Conservation (phyloP, 495 filamentous ascomycete species). For the Neurospora intermedia region DNA sequence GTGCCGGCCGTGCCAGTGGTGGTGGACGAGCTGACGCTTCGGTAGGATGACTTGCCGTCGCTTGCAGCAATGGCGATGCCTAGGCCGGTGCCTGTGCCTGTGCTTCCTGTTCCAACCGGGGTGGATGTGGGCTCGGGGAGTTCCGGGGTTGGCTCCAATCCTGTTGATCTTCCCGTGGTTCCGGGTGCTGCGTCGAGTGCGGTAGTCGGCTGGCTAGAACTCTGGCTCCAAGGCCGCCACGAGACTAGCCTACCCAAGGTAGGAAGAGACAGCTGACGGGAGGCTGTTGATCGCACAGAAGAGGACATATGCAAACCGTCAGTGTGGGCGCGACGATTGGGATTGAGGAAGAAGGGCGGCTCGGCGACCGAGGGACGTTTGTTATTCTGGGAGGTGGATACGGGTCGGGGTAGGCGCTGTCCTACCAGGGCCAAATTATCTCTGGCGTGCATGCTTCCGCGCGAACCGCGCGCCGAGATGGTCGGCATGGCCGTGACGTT, state of each 20-base stretch:
- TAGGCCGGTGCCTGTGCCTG: neutral
- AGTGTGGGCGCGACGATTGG: slow-evolving; percentile 5
- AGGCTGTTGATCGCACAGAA: neutral
- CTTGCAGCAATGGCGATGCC: neutral
- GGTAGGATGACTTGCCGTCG: neutral
- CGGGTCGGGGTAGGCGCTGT: slow-evolving; percentile 9
- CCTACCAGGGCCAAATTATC: slow-evolving; percentile 26
- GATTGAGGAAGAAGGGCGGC: slow-evolving; percentile 7
- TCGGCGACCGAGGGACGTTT: neutral
- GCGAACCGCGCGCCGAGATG: slow-evolving; percentile 22
- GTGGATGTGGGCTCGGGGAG: neutral
- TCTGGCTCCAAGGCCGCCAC: slow-evolving; percentile 35
- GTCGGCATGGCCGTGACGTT: slow-evolving; percentile 31
- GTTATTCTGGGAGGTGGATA: neutral
- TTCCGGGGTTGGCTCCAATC: neutral
- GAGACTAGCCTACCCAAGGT: slow-evolving; percentile 30
- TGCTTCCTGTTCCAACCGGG: neutral
- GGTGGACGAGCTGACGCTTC: neutral
- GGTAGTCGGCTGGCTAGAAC: neutral
- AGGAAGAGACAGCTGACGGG: slow-evolving; percentile 10
- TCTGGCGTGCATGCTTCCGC: slow-evolving; percentile 28
- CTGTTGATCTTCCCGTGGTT: neutral
- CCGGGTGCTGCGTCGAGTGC: neutral
- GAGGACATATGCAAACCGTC: slow-evolving; percentile 15
- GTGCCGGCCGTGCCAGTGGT: neutral